Base-by-base conservation (phyloP, 306 rosid genomes). In the Boehmeria nivea region DNA sequence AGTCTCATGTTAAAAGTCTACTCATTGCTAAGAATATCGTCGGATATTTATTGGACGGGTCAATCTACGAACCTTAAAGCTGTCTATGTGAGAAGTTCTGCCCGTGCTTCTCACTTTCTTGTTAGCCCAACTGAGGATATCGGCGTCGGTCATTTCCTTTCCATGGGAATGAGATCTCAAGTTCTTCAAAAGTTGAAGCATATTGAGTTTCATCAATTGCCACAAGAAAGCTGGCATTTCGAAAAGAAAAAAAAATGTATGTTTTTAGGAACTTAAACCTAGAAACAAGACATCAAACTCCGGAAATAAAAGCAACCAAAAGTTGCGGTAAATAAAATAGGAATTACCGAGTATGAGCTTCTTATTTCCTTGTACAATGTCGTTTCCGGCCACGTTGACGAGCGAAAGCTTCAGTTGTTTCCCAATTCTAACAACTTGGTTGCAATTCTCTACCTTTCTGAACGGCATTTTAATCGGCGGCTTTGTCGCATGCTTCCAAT, bases 391-490 rank as follows among this genome's bases (percentile, higher is more conserved):
- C 50, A 93, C 79, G 64, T 93, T 93, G 65, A 93, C 96, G 19
- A 93, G 76, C 0, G 99, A 93, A 63, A 87, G 86, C 72, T 67
- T 83, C 51, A 93, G 66, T 47, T 81, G 84, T 69, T 67, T 81
- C 56, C 84, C 89, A 31, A 93, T 63, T 83, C 74, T 80, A 50
- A 87, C 44, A 61, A 85, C 89, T 72, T 93, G 96, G 64, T 93
- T 93, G 84, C 99, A 85, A 60, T 93, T 93, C 82, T 93, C 96
- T 59, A 93, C 86, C 61, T 93, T 93, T 72, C 87, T 83, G 67
- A 93, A 93, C 3, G 96, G 99, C 99, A 93, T 87, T 75, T 66
- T 93, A 33, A 87, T 78, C n/a, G 99, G 99, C 31, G 99, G 99
- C 59, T 59, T 93, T 55, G 99, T 75, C 64, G 99, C 88, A n/a